Conservation (phyloP, 345 rosid species). For the Xanthoceras sorbifolium region DNA sequence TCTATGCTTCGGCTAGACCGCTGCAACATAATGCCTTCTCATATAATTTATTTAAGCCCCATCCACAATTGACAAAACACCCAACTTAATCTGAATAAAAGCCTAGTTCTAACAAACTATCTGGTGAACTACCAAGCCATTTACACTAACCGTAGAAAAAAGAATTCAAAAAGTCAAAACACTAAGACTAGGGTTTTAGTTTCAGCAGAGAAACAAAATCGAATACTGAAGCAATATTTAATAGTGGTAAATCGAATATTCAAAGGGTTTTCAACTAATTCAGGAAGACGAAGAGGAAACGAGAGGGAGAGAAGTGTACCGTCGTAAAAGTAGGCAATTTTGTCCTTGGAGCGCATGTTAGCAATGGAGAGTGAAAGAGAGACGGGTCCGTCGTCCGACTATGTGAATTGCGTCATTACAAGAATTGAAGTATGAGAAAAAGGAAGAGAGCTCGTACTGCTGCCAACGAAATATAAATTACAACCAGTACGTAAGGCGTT, state of each 20-base stretch:
- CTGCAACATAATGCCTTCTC: background rate
- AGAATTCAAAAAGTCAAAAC: background rate
- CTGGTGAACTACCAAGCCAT: too few relatives aligned
- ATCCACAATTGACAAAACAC: too few relatives aligned
- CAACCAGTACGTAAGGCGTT: too few relatives aligned
- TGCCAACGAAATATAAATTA: too few relatives aligned
- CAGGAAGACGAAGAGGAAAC: background rate
- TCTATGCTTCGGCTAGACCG: background rate
- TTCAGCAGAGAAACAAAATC: background rate
- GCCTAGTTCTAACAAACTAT: too few relatives aligned
- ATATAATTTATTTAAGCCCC: too few relatives aligned
- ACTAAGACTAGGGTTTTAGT: background rate
- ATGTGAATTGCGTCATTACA: slow-evolving; percentile 26
- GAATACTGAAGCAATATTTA: background rate
- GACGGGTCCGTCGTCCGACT: background rate
- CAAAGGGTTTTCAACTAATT: background rate
- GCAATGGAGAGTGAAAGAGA: background rate
- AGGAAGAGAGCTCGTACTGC: too few relatives aligned
- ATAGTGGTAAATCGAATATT: too few relatives aligned
- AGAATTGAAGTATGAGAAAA: background rate
- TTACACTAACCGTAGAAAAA: too few relatives aligned
- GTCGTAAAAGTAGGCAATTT: slow-evolving; percentile 87
- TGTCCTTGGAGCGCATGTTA: slow-evolving; percentile 83
- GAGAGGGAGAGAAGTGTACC: slow-evolving; percentile 43
- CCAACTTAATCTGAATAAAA: too few relatives aligned